phyloP scores from a whole-genome alignment of 495 filamentous ascomycete genomes.

The Podospora comata region DNA sequence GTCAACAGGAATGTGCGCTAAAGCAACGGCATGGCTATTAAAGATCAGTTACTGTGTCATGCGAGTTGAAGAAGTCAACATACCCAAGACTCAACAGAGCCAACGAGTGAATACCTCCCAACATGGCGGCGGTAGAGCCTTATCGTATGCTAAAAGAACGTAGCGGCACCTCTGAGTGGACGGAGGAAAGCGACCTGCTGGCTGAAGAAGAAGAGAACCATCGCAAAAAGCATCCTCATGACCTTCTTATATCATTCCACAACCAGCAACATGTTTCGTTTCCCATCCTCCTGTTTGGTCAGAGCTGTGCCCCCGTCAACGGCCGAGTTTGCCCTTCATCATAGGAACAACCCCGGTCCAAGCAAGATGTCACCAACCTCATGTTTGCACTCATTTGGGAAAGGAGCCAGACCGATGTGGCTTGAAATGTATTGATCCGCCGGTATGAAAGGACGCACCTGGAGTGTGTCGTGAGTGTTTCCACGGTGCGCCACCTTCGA shows the following conservation, averaged over 20 bases:
- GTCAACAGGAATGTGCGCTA: background rate
- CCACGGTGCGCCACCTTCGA: background rate
- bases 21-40: constrained; percentile 2
- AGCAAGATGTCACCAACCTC: background rate
- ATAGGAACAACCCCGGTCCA: background rate
- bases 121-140: constrained; percentile 7
- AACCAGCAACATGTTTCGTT: background rate
- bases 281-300: background rate
- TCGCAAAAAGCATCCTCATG: background rate
- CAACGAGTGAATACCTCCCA: constrained; percentile 5
- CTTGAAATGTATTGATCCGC: constrained; percentile 1
- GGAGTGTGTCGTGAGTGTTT: background rate
- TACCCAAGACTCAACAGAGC: constrained; percentile 20
- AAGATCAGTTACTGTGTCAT: background rate
- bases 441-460: constrained; percentile 1
- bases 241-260: constrained; percentile 10
- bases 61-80: background rate
- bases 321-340: background rate
- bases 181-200: background rate
- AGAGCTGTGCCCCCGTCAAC: background rate
- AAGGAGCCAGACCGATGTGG: constrained; percentile 1
- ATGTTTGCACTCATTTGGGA: background rate
- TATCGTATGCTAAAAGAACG: constrained; percentile 7
- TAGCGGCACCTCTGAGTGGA: background rate
- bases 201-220: background rate